Evolutionary conservation across 371 early-diverging fungal genomes (phyloP), one percentile per base, ranked within the genome.

Genomic region (Saksenaea vasiformis): DNA sequence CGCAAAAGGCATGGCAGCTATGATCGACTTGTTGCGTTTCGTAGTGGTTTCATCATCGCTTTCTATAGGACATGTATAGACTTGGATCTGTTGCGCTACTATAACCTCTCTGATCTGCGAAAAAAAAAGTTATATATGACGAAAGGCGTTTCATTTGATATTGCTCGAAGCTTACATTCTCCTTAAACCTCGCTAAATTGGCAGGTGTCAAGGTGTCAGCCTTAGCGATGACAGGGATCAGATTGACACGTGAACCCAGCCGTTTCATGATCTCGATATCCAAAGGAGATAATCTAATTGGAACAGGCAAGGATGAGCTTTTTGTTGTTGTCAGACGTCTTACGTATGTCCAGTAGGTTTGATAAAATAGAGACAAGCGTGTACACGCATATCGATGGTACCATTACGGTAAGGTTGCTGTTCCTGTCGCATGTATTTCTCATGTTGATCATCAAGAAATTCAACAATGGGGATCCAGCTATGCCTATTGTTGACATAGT

Each of bases 331-430:
- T 9, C 17, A 15, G 3, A 19, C 38, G 17, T 68, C 83, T 64
- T 82, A 91, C 92, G 89, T 91, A 70, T 93, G 94, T 13, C 95
- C 94, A 28, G 91, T 91, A 26, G 96, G 95, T 37, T 93, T 87
- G 65, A 97, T 93, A 72, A 97, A 96, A 85, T 97, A 97, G 13
- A 99, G 69, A 72, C 96, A 95, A 4, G 94, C 96, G 68, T 99
- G 92, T 19, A 93, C 89, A 57, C 93, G 76, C 74, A 87, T 72
- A 73, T 95, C 94, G 62, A 86, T 83, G 39, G 78, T 72, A 24
- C 84, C 80, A 39, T 80, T 74, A 31, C 91, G 76, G 31, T 80
- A 71, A 7, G 85, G 79, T 28, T 85, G 83, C 44, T 81, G 77
- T 66, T 92, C 91, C 53, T 85, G 83, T 68, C 91, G 87, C 89